Base-by-base conservation (phyloP, 805 yeast species). In the Cyberlindnera subsufficiens region DNA sequence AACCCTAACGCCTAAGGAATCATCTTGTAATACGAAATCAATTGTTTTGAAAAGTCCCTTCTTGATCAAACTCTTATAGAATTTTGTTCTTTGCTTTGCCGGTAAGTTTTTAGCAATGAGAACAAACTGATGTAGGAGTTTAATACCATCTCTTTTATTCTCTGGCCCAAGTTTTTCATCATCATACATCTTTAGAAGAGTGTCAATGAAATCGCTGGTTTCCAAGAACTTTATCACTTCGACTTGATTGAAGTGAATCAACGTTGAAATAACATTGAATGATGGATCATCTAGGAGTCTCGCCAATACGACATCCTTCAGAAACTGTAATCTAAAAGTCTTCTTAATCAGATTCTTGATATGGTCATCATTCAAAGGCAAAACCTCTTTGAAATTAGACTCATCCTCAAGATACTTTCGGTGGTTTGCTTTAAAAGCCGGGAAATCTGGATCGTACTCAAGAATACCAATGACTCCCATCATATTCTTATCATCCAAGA, bases 401-500 rank as follows among this genome's bases (percentile, higher is more conserved):
- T 78, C 77, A 47, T 79, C 73, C 4, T 59, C 56, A 29, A 88
- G 60, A 55, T 76, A 83, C 18, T 77, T 77, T 40, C 96, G 68
- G 64, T 86, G 87, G 52, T 86, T 83, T 4, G 96, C 87, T 61
- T 87, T 89, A 50, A 73, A 72, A 13, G 71, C 71, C 1, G 96
- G 96, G 54, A 75, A 87, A 43, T 86, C 95, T 0, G 93, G 85
- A 60, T 93, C 97, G 61, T 88, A 84, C 61, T 93, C 99, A 37
- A 91, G 64, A 11, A 88, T 83, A 1, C 96, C 96, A 11, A 82
- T 74, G 4, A 87, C 65, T 1, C 85, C 84, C 53, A 69, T 55
- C 37, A 82, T 69, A 33, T 68, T 54, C 7, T 69, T 70, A 46
- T 79, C 83, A 13, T 69, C 70, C 3, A 80, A 64, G 45, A 85